Evolutionary conservation across 1,284 basidiomycete genomes (phyloP).

Genomic region (Ceratobasidium sp.): DNA sequence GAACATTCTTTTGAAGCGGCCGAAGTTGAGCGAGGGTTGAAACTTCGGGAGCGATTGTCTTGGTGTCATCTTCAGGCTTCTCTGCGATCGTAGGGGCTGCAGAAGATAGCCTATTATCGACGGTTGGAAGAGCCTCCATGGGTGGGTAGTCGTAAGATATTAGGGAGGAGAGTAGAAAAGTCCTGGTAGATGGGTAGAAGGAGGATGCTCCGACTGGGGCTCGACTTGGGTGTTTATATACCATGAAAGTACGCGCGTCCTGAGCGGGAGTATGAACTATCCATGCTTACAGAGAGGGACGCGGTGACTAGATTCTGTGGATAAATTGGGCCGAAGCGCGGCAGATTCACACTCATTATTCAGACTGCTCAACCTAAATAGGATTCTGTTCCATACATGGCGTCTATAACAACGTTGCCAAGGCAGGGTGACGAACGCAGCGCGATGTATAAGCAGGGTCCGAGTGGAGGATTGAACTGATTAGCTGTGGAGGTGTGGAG

Average conservation of each 20-base stretch:
- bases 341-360: neutral
- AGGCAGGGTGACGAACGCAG: neutral
- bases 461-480: neutral
- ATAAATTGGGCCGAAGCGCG: conserved; percentile 5
- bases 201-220: too few relatives aligned
- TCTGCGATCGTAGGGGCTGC: conserved; percentile 15
- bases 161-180: too few relatives aligned
- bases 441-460: too few relatives aligned
- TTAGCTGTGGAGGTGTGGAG: too few relatives aligned
- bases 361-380: neutral
- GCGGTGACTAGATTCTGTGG: conserved; percentile 7
- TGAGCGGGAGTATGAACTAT: too few relatives aligned
- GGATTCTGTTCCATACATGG: neutral
- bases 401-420: neutral
- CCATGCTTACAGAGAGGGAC: too few relatives aligned
- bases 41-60: conserved; percentile 11
- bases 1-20: conserved; percentile 45
- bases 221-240: too few relatives aligned
- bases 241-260: too few relatives aligned
- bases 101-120: neutral
- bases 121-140: neutral
- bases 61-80: conserved; percentile 16
- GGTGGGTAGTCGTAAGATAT: too few relatives aligned
- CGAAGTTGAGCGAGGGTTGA: conserved; percentile 17
- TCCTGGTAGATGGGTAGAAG: too few relatives aligned